A percentile compares a stretch with the other conserved stretches of the same genome.
Conservation (phyloP, 2,329 filamentous ascomycete genomes). For the Nigrograna mackinnonii region DNA sequence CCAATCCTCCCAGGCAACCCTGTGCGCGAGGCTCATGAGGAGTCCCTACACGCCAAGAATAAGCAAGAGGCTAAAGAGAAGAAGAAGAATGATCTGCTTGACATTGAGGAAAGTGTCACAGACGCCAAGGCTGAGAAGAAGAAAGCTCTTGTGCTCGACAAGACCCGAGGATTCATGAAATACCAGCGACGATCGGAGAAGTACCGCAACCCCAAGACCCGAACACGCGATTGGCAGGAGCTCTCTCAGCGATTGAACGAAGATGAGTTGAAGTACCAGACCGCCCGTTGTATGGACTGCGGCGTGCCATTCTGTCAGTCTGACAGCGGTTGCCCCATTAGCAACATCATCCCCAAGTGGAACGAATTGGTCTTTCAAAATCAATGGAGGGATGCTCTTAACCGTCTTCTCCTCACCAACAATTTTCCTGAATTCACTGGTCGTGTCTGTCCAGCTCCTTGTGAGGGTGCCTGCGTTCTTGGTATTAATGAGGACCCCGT, state of each 20-base stretch:
- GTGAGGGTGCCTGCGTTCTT: conserved; percentile 92
- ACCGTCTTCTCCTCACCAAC: conserved; percentile 92
- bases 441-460: conserved; percentile 94
- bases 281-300: conserved; percentile 97
- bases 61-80: conserved; percentile 66
- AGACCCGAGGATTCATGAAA: conserved; percentile 97
- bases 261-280: conserved; percentile 95
- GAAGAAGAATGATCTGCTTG: conserved; percentile 70
- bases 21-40: conserved; percentile 56
- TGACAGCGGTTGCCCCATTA: conserved; percentile 92
- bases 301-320: conserved; percentile 98
- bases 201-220: conserved; percentile 81
- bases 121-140: conserved; percentile 87
- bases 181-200: conserved; percentile 92
- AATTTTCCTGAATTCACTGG: conserved; percentile 99
- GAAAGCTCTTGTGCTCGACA: conserved; percentile 92
- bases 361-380: conserved; percentile 74
- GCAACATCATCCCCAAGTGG: conserved; percentile 98
- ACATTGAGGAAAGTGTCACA: conserved; percentile 89
- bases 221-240: conserved; percentile 92
- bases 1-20: conserved; percentile 73
- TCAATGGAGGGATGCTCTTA: conserved; percentile 90
- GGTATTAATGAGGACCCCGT: conserved; percentile 97
- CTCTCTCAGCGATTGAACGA: conserved; percentile 85
- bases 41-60: conserved; percentile 57